phyloP scores from a whole-genome alignment of 164 flowering plant genomes.

The Houttuynia cordata region DNA sequence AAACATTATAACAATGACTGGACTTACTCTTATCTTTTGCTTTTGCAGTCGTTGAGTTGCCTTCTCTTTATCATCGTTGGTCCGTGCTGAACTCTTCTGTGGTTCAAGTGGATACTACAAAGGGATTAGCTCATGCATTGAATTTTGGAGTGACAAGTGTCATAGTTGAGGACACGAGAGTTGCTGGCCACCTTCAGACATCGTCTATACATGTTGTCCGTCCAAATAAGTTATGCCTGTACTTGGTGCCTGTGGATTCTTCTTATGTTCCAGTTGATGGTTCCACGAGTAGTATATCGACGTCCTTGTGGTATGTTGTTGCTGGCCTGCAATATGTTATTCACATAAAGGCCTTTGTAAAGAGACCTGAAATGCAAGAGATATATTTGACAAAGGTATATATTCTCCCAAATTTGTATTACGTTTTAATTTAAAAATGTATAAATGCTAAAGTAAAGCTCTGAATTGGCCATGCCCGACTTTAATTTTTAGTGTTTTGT shows the following conservation, averaged over 20 bases:
- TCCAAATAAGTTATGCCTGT: slow-evolving; percentile 52
- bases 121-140: slow-evolving; percentile 49
- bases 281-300: slow-evolving; percentile 31
- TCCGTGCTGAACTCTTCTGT: slow-evolving; percentile 57
- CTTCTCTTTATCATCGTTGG: slow-evolving; percentile 80
- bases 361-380: slow-evolving; percentile 45
- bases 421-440: no score
- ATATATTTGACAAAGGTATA: slow-evolving; percentile 67
- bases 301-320: slow-evolving; percentile 53
- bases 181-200: slow-evolving; percentile 63
- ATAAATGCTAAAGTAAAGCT: no score
- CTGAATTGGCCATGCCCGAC: no score
- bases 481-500: no score
- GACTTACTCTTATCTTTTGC: not conserved
- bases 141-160: slow-evolving; percentile 58
- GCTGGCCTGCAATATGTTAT: slow-evolving; percentile 56
- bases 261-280: slow-evolving; percentile 50
- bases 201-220: slow-evolving; percentile 77
- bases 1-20: not conserved
- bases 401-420: not conserved
- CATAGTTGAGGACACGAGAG: slow-evolving; percentile 73
- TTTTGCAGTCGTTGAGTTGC: slow-evolving; percentile 49
- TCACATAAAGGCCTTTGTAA: slow-evolving; percentile 55
- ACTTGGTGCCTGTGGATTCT: slow-evolving; percentile 43
- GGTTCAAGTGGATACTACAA: slow-evolving; percentile 45